Evolutionary conservation across 305 asterid species (phyloP), one percentile per base, ranked within the genome.

Genomic region (Caryopteris hybrid): DNA sequence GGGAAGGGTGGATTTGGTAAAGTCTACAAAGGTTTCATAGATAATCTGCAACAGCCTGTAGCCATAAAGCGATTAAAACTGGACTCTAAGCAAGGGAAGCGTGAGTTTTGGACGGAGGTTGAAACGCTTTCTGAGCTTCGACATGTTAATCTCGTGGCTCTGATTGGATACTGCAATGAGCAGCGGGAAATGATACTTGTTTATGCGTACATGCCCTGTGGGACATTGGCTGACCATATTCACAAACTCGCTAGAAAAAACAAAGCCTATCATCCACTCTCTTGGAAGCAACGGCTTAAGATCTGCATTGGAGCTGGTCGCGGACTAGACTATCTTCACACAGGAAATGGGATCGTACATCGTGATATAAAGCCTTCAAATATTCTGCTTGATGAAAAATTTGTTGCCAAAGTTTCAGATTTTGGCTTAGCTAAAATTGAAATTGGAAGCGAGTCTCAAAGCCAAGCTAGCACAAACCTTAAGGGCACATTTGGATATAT

Each of bases 401-500:
- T 74, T 4, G 65, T 66, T 6, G 83, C 85, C 34, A 83, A 78
- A 72, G 73, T 83, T 78, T 71, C 83, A 43, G 88, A 83, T 64
- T 79, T 83, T 31, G 87, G 87, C 36, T 69, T 78, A 52, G 80
- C 81, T 23, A 83, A 76, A 72, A 34, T 22, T 13, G 71, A 60
- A 61, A 57, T 42, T 9, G 45, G 56, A 21, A 64, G 71, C 16
- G 39, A 58, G 48, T 36, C 17, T 3, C 64, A 58, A 38, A 36
- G 21, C 62, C 58, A 75, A 23, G 70, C 70, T 56, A 70, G 52
- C 75, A 78, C 85, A 31, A 68, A 73, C 45, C 73, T 73, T n/a
- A 78, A 70, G 64, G 88, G 88, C 43, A 75, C 85, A 20, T 64
- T 31, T 75, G 88, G 85, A 41, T 83, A 83, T 62, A 45, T 83